phyloP scores from a whole-genome alignment of 108 stramenopile species.

The Poteriospumella lacustris region DNA sequence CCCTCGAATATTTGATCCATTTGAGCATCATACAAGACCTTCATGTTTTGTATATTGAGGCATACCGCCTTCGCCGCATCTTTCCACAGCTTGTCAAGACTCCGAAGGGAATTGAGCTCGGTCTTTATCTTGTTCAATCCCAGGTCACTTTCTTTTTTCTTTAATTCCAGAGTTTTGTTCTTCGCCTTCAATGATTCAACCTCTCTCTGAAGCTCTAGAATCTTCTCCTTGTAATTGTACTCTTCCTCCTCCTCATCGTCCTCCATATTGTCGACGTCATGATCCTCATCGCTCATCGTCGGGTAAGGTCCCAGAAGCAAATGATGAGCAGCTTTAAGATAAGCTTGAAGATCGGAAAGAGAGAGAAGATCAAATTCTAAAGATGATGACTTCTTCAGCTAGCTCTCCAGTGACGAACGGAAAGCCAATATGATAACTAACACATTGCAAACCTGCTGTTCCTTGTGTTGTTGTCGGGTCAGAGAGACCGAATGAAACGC shows the following conservation, averaged over 20 bases:
- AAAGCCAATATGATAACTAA: no score
- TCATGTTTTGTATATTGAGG: neutral
- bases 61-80: neutral
- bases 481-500: no score
- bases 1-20: neutral
- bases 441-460: no score
- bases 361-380: no score
- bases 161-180: conserved; percentile 15
- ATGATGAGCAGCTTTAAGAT: no score
- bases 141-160: conserved; percentile 12
- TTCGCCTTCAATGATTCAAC: conserved; percentile 3
- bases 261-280: neutral
- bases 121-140: conserved; percentile 14
- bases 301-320: no score
- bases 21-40: neutral
- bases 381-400: no score
- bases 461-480: no score
- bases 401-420: no score
- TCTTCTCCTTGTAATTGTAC: neutral
- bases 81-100: conserved; percentile 3
- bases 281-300: neutral
- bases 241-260: neutral
- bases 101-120: conserved; percentile 9
- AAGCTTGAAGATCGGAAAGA: no score
- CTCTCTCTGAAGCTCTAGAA: neutral